Conservation (phyloP, 2,329 filamentous ascomycete genomes). For the Phialophora tarda region DNA sequence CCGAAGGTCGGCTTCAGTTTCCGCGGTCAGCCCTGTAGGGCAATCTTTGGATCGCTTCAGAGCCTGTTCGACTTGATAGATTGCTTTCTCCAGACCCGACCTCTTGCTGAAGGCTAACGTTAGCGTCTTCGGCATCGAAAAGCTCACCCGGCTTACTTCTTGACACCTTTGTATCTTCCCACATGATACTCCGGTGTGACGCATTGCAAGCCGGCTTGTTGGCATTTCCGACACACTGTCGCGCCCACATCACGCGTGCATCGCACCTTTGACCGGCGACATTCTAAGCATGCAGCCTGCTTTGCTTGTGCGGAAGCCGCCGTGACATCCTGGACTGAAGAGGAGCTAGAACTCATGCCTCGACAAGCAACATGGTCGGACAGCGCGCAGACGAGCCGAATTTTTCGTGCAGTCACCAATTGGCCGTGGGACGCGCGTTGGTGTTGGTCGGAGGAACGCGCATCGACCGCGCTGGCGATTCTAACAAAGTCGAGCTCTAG, state of each 20-base stretch:
- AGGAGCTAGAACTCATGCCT: constrained; percentile 34
- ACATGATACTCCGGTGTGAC: constrained; percentile 74
- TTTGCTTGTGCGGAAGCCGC: constrained; percentile 29
- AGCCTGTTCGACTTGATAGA: constrained; percentile 75
- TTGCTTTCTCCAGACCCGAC: constrained; percentile 73
- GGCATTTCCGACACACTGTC: constrained; percentile 65
- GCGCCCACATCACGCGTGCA: constrained; percentile 64
- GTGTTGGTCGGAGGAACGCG: background rate
- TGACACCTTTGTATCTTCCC: constrained; percentile 75
- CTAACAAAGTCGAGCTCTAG: background rate
- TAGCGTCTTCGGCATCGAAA: constrained; percentile 18
- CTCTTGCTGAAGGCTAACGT: constrained; percentile 63
- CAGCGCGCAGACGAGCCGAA: background rate
- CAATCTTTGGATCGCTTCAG: constrained; percentile 61
- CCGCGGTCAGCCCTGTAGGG: constrained; percentile 49
- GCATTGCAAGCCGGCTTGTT: constrained; percentile 64
- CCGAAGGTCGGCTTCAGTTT: constrained; percentile 55
- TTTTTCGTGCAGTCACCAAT: background rate
- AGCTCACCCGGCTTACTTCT: constrained; percentile 64
- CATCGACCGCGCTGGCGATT: background rate
- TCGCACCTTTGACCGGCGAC: constrained; percentile 70
- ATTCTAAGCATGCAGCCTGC: constrained; percentile 60
- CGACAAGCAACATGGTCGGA: constrained; percentile 18
- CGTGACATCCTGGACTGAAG: constrained; percentile 24
- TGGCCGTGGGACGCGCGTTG: no score